A percentile compares a stretch with the other conserved stretches of the same genome.
Conservation (phyloP, 2,329 filamentous ascomycete species). For the Huntiella bhutanensis region DNA sequence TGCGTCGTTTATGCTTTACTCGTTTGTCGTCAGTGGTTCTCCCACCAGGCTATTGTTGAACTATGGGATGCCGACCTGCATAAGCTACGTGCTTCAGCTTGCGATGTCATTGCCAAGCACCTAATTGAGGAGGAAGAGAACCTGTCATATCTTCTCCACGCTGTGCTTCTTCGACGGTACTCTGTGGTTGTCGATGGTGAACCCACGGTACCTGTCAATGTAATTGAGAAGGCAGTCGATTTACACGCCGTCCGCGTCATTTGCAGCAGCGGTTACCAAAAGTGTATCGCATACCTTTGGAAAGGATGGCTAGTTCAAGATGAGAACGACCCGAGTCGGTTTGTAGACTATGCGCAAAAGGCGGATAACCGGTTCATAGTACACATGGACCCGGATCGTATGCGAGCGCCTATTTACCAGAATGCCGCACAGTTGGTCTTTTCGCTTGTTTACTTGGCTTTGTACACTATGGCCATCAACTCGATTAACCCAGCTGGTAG, state of each 20-base stretch:
- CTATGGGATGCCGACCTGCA: slow-evolving; percentile 87
- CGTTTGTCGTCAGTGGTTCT: slow-evolving; percentile 55
- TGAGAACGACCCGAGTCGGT: slow-evolving; percentile 72
- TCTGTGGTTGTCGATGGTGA: slow-evolving; percentile 56
- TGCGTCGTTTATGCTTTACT: slow-evolving; percentile 77
- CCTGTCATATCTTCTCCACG: slow-evolving; percentile 56
- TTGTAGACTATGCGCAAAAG: slow-evolving; percentile 71
- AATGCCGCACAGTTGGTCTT: slow-evolving; percentile 76
- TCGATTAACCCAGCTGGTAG: slow-evolving; percentile 75
- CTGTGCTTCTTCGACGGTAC: slow-evolving; percentile 73
- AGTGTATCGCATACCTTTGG: slow-evolving; percentile 87
- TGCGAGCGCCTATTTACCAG: slow-evolving; percentile 83
- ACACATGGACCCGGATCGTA: slow-evolving; percentile 85
- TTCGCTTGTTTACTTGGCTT: slow-evolving; percentile 59
- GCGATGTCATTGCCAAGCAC: slow-evolving; percentile 78
- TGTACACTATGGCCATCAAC: slow-evolving; percentile 87
- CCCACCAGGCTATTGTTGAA: slow-evolving; percentile 57
- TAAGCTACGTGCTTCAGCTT: slow-evolving; percentile 57
- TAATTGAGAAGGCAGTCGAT: slow-evolving; percentile 84
- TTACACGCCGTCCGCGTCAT: slow-evolving; percentile 78
- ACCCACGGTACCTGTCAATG: slow-evolving; percentile 61
- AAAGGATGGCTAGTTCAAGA: slow-evolving; percentile 93
- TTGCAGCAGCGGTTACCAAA: slow-evolving; percentile 84
- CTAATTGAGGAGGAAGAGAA: slow-evolving; percentile 55
- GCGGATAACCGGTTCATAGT: slow-evolving; percentile 58